Evolutionary conservation across 371 early-diverging fungal genomes (phyloP), one percentile per base, ranked within the genome.

Genomic region (Mortierella sp.): DNA sequence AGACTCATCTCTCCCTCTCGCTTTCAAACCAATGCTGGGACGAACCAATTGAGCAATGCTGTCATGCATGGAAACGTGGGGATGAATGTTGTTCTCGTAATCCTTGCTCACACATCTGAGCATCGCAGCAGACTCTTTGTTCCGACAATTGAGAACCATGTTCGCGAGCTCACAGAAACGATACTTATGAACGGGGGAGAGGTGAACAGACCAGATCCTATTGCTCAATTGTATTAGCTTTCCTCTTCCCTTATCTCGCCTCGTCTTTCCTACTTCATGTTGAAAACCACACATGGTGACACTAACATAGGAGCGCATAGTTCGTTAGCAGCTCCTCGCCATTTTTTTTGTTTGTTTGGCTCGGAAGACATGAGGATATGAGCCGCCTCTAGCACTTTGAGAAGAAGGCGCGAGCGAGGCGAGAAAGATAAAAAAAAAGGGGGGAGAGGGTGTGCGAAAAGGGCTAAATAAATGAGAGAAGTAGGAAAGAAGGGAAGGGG

Each of bases 51-150:
- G 35, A 35, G 63, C 63, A 63, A 49, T 49, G 54, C 5, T 35
- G 58, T 35, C 65, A 51, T 74, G 76, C 48, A 73, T 54, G 74
- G 74, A 51, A 38, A 55, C 54, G 74, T 41, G 49, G 44, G 71
- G 29, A 18, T 46, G 32, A 27, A 48, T 29, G 14, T 27, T 29
- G 11, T n/a, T 44, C 44, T 41, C 41, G 46, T 38, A n/a, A 70
- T 43, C 44, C 70, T n/a, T 38, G 71, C 43, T 60, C 60, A 60
- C 60, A 29, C 60, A 16, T 60, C 32, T 29, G 29, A 29, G 60
- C 60, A 60, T 29, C 29, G 32, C 4, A 60, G 16, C 51, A 51
- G 51, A 51, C 51, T 51, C 51, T 21, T 51, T 51, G 51, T 51
- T 51, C 16, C 51, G 21, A 70, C 21, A 41, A 70, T 1, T 16